phyloP scores from a whole-genome alignment of 192 early-diverging fungal genomes.

The Radiomyces spectabilis region DNA sequence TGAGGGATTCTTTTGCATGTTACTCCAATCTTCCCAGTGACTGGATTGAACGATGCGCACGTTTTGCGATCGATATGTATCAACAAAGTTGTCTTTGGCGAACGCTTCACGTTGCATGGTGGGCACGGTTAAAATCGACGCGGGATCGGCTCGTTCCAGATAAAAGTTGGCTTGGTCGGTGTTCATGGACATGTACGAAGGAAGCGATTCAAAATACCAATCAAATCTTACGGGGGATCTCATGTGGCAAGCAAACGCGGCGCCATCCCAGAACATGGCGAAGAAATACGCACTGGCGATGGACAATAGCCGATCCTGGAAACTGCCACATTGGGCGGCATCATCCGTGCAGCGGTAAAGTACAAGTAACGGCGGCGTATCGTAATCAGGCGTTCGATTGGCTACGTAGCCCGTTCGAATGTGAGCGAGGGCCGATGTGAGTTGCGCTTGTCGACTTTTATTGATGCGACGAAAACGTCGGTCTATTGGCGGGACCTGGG shows the following conservation, averaged over 20 bases:
- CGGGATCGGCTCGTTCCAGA: neutral
- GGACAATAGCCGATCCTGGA: constrained; percentile 8
- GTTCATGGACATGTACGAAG: constrained; percentile 10
- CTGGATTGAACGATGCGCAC: constrained; percentile 4
- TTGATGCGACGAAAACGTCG: too few species aligned
- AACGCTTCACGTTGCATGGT: neutral
- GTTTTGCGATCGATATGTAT: neutral
- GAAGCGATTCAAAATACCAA: constrained; percentile 18
- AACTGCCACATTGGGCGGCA: constrained; percentile 1
- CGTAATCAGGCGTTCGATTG: constrained; percentile 19
- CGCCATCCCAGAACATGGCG: constrained; percentile 15
- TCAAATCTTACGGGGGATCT: constrained; percentile 9
- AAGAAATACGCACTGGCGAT: constrained; percentile 15
- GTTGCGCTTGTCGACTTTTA: too few species aligned
- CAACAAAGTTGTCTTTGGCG: neutral
- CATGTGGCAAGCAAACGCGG: constrained; percentile 14
- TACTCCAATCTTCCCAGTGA: neutral
- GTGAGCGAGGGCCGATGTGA: constrained; percentile 18
- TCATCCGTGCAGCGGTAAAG: neutral
- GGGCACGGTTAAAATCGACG: neutral
- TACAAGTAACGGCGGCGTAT: constrained; percentile 19
- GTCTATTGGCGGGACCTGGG: too few species aligned
- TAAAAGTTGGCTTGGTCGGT: constrained; percentile 16
- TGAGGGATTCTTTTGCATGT: neutral
- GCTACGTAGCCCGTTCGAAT: constrained; percentile 17